Conservation (phyloP, 495 filamentous ascomycete genomes). For the Neurospora sp. region DNA sequence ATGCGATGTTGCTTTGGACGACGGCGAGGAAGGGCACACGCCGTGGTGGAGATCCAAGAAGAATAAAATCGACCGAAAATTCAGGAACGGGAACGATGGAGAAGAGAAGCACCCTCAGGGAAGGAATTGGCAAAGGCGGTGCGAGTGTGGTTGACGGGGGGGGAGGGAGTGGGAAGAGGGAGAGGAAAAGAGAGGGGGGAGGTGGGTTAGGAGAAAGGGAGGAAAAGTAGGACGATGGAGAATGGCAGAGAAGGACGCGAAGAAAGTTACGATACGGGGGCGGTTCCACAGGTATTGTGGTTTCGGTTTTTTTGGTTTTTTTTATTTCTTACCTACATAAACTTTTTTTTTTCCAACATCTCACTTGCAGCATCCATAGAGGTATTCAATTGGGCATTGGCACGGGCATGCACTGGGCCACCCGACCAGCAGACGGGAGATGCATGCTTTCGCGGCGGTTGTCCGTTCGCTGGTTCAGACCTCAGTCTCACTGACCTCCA, state of each 20-base stretch:
- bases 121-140: constrained; percentile 27
- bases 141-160: constrained; percentile 12
- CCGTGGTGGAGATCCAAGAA: constrained; percentile 12
- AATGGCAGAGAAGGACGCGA: neutral
- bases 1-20: constrained; percentile 6
- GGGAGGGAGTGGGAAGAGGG: constrained; percentile 6
- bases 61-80: constrained; percentile 19
- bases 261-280: neutral
- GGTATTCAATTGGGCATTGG: neutral
- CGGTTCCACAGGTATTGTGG: neutral
- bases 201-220: constrained; percentile 1
- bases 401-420: neutral
- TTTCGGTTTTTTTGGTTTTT: neutral
- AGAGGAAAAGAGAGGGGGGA: constrained; percentile 1
- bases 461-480: neutral
- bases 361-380: neutral
- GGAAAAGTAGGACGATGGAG: constrained; percentile 1
- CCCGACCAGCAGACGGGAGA: neutral
- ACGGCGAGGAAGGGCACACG: constrained; percentile 4
- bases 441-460: neutral
- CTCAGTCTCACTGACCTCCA: neutral
- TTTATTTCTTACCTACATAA: neutral
- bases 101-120: constrained; percentile 27
- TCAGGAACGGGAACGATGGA: constrained; percentile 20
- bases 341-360: neutral